Conservation (phyloP, 2,329 filamentous ascomycete species). For the Parastagonospora nodorum region DNA sequence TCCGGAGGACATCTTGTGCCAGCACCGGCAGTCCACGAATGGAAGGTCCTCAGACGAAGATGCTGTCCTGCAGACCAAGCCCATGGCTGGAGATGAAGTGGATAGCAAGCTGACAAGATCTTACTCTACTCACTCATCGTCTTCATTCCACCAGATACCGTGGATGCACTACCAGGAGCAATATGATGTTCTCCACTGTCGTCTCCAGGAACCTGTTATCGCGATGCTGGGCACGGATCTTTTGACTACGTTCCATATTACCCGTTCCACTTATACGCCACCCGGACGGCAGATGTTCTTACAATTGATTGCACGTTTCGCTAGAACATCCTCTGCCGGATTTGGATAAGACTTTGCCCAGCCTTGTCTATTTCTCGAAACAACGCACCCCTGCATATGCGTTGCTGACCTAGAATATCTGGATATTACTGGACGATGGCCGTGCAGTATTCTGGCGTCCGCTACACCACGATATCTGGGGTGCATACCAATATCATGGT, state of each 20-base stretch:
- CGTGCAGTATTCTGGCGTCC: background rate
- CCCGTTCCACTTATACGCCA: constrained; percentile 11
- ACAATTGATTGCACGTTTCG: constrained; percentile 13
- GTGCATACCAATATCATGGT: constrained; percentile 11
- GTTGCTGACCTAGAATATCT: background rate
- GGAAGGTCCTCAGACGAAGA: too few species aligned
- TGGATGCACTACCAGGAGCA: background rate
- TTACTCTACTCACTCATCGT: too few species aligned
- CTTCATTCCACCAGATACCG: background rate
- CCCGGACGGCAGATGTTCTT: constrained; percentile 9
- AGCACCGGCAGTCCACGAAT: too few species aligned
- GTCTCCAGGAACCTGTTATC: constrained; percentile 11
- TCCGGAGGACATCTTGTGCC: too few species aligned
- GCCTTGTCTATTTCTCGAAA: constrained; percentile 16
- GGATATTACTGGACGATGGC: background rate
- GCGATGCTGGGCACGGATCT: constrained; percentile 14
- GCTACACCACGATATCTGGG: constrained; percentile 5
- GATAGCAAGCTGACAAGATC: too few species aligned
- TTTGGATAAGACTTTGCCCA: constrained; percentile 1
- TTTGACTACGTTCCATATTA: constrained; percentile 18
- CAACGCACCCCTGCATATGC: constrained; percentile 1
- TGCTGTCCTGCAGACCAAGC: too few species aligned
- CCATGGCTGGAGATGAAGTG: too few species aligned
- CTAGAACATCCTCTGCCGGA: background rate
- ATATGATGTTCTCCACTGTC: background rate